These are phyloP conservation scores for Ustilago shanxiensis DNA, from an alignment of 1,284 basidiomycete species.

Conservation along the genomic window DNA sequence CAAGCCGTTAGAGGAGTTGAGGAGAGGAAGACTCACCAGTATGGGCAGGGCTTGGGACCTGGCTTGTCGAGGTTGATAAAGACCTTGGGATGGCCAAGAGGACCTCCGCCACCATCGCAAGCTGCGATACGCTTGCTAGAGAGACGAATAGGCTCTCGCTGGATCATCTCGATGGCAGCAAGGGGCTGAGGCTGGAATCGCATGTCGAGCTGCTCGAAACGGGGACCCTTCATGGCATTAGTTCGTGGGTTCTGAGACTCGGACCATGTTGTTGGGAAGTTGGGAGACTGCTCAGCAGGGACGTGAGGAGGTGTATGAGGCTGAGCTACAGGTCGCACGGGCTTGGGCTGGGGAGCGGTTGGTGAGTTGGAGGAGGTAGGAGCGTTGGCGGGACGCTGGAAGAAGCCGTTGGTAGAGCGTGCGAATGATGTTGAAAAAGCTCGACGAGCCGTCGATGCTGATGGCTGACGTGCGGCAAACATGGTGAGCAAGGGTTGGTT, in stretches of 20 bases:
- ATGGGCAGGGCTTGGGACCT: constrained; percentile 65
- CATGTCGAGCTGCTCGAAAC: constrained; percentile 91
- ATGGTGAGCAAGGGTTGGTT: no score
- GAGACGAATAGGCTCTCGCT: constrained; percentile 84
- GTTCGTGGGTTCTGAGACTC: constrained; percentile 72
- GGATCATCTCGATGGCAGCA: constrained; percentile 90
- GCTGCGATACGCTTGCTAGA: constrained; percentile 84
- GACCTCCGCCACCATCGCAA: constrained; percentile 90
- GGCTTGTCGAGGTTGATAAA: constrained; percentile 85
- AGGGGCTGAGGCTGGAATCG: constrained; percentile 88
- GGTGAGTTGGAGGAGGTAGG: constrained; percentile 56
- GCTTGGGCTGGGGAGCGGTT: constrained; percentile 38
- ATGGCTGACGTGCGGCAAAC: constrained; percentile 20
- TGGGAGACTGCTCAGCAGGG: constrained; percentile 58
- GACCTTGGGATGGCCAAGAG: constrained; percentile 95
- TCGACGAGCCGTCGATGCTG: constrained; percentile 12
- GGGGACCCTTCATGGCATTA: constrained; percentile 76
- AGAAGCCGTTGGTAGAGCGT: constrained; percentile 39
- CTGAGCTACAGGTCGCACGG: constrained; percentile 52
- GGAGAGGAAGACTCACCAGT: constrained; percentile 53
- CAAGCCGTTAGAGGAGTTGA: no score
- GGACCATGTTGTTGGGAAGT: constrained; percentile 62
- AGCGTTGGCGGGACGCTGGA: constrained; percentile 50
- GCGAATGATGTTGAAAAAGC: constrained; percentile 26
- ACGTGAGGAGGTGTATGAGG: constrained; percentile 58